A percentile compares a stretch with the other conserved stretches of the same genome.
Evolutionary conservation across 352 stramenopile genomes (phyloP).

Genomic region (Pythium grandisporangium): DNA sequence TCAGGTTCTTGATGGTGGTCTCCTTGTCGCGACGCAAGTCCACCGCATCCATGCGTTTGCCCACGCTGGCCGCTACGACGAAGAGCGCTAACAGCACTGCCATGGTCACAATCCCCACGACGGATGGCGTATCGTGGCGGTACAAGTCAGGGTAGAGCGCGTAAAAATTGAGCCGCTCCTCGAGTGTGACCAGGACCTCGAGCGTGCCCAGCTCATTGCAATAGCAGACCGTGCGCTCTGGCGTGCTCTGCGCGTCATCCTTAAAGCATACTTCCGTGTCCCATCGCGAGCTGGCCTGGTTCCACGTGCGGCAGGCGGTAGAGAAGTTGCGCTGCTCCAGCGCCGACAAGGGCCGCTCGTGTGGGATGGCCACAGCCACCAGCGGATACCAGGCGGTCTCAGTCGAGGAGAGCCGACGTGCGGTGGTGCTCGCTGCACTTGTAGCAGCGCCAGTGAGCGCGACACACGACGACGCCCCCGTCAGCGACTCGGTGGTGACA

Average conservation of each 20-base stretch:
- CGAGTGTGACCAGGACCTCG: slow-evolving; percentile 51
- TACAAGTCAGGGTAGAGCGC: slow-evolving; percentile 41
- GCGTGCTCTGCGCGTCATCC: slow-evolving; percentile 28
- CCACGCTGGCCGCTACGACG: slow-evolving; percentile 15
- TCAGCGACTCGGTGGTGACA: no score
- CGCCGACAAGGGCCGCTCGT: slow-evolving; percentile 22
- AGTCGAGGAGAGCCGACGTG: no score
- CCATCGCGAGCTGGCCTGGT: slow-evolving; percentile 20
- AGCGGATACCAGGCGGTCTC: slow-evolving; percentile 26
- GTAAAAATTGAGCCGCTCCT: slow-evolving; percentile 61
- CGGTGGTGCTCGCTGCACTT: no score
- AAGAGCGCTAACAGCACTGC: slow-evolving; percentile 30
- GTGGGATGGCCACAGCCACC: slow-evolving; percentile 34
- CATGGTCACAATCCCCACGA: slow-evolving; percentile 28
- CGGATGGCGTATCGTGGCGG: slow-evolving; percentile 44
- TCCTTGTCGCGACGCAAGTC: slow-evolving; percentile 39
- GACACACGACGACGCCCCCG: no score
- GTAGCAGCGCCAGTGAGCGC: no score
- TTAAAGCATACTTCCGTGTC: slow-evolving; percentile 51
- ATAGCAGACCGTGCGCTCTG: slow-evolving; percentile 38
- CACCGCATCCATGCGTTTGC: slow-evolving; percentile 19
- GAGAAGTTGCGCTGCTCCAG: slow-evolving; percentile 54
- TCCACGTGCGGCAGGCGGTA: slow-evolving; percentile 49
- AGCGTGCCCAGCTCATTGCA: slow-evolving; percentile 31
- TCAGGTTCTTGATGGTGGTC: slow-evolving; percentile 44